A percentile compares a stretch with the other conserved stretches of the same genome.
These are phyloP conservation scores for Monosporozyma aerobia DNA, from an alignment of 805 yeast genomes.

Conservation along the genomic window DNA sequence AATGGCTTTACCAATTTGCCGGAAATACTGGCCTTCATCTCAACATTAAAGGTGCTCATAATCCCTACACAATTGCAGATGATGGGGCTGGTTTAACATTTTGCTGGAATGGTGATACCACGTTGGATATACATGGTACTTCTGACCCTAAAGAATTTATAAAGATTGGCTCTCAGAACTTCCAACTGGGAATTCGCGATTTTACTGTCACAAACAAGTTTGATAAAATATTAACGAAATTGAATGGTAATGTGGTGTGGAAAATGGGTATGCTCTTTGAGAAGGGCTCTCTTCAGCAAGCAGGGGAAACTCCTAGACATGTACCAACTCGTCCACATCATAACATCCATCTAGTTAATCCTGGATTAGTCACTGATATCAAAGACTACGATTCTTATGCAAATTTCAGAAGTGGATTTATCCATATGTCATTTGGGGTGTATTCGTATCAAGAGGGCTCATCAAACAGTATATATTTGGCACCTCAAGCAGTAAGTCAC, in stretches of 20 bases:
- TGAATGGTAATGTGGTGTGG: slow-evolving; percentile 70
- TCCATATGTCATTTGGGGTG: slow-evolving; percentile 43
- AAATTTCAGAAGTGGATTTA: slow-evolving; percentile 53
- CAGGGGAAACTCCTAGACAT: slow-evolving; percentile 37
- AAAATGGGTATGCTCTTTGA: slow-evolving; percentile 67
- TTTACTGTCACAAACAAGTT: slow-evolving; percentile 23
- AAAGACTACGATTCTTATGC: slow-evolving; percentile 49
- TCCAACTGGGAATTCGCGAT: slow-evolving; percentile 48
- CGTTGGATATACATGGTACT: slow-evolving; percentile 42
- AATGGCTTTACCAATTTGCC: slow-evolving; percentile 37
- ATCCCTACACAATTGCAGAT: slow-evolving; percentile 52
- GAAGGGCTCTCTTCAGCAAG: slow-evolving; percentile 36
- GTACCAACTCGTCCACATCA: slow-evolving; percentile 51
- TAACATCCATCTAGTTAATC: slow-evolving; percentile 51
- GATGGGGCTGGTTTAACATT: slow-evolving; percentile 55
- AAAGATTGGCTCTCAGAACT: slow-evolving; percentile 45
- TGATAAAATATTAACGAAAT: slow-evolving; percentile 46
- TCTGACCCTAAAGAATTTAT: slow-evolving; percentile 42
- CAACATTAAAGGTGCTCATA: slow-evolving; percentile 51
- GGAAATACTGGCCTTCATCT: slow-evolving; percentile 44
- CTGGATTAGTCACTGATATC: slow-evolving; percentile 35
- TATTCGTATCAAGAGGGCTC: slow-evolving; percentile 30
- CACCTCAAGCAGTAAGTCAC: slow-evolving; percentile 60
- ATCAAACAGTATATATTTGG: slow-evolving; percentile 61
- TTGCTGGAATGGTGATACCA: slow-evolving; percentile 51